Base-by-base conservation (phyloP, 2,329 filamentous ascomycete genomes). In the Botrytis aclada region DNA sequence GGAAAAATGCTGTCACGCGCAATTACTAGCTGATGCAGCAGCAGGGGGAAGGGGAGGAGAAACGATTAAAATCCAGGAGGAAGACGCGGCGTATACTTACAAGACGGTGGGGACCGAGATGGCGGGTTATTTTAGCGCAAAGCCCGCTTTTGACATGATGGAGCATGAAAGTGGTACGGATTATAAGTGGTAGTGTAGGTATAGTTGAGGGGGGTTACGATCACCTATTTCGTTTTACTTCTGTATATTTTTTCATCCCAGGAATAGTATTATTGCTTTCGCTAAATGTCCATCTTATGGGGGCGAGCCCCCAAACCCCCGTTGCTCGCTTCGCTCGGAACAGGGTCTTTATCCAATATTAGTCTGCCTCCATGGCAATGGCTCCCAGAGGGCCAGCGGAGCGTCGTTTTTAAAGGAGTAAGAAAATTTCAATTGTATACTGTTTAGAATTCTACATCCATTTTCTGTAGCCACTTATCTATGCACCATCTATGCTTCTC, bases 111-210 rank as follows among this genome's bases (percentile, higher is more conserved):
- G 92, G 0, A 87, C 84, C 0, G 84, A 87, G 25, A 78, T 80
- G 47, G 89, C 88, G 0, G 92, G 92, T 0, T 93, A 88, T 85
- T 94, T 94, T 79, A 89, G 86, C 77, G 92, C 89, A 9, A 90
- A 90, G 83, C 91, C 92, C 25, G 77, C 90, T 75, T 94, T 94
- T 82, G 91, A 93, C 83, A 82, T 93, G 58, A 87, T 92, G 75
- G 86, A 90, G 77, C 86, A 86, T 79, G 88, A 91, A 82, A 63
- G 74, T 32, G 79, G 79, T 8, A 74, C 76, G 43, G 78, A 79
- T 74, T 80, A 80, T 70, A 78, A 79, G 73, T 77, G 74, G 78
- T 80, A 73, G 74, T 37, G 32, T 29, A 54, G 25, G 20, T 37
- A 20, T 16, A 22, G 4, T 29, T 20, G 34, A 39, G 18, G 41